These are phyloP conservation scores for Nothophytophthora sp. DNA, from an alignment of 352 stramenopile species.

Conservation along the genomic window DNA sequence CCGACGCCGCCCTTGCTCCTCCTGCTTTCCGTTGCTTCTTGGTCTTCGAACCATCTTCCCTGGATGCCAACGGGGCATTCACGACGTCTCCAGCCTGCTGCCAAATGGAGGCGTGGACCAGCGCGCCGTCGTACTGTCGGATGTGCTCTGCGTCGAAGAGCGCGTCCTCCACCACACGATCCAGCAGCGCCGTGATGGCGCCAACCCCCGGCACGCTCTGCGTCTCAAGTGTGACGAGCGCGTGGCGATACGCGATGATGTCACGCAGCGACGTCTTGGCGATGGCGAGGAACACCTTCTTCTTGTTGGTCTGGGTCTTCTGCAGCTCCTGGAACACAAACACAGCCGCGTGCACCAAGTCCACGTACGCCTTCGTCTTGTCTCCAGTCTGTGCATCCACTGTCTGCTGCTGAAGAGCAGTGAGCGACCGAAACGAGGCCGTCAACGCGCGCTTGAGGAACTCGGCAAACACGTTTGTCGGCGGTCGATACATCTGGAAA, in stretches of 20 bases:
- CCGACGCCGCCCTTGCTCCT: slow-evolving; percentile 14
- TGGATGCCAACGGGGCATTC: neutral
- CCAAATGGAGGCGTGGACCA: slow-evolving; percentile 42
- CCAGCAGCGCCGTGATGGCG: slow-evolving; percentile 32
- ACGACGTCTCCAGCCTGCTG: slow-evolving; percentile 2
- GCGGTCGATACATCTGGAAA: slow-evolving; percentile 82
- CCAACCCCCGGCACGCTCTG: slow-evolving; percentile 12
- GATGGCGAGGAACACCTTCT: slow-evolving; percentile 84
- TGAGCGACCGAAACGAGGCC: slow-evolving; percentile 23
- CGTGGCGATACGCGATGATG: slow-evolving; percentile 57
- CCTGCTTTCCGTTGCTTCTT: slow-evolving; percentile 56
- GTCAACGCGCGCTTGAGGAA: slow-evolving; percentile 66
- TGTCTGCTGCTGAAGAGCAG: neutral
- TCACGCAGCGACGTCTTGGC: slow-evolving; percentile 77
- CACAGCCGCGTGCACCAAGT: slow-evolving; percentile 50
- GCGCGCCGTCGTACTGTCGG: slow-evolving; percentile 65
- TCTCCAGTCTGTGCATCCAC: neutral
- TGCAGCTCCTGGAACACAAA: slow-evolving; percentile 81
- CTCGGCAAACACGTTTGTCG: slow-evolving; percentile 73
- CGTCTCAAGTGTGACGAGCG: slow-evolving; percentile 31
- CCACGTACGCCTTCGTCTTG: slow-evolving; percentile 28
- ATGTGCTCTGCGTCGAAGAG: slow-evolving; percentile 82
- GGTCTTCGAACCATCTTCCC: slow-evolving; percentile 18
- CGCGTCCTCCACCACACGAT: slow-evolving; percentile 66
- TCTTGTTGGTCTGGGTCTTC: slow-evolving; percentile 87